A percentile compares a stretch with the other conserved stretches of the same genome.
Evolutionary conservation across 176 grass and related monocot genomes (phyloP).

Genomic region (Eleusine coracana): DNA sequence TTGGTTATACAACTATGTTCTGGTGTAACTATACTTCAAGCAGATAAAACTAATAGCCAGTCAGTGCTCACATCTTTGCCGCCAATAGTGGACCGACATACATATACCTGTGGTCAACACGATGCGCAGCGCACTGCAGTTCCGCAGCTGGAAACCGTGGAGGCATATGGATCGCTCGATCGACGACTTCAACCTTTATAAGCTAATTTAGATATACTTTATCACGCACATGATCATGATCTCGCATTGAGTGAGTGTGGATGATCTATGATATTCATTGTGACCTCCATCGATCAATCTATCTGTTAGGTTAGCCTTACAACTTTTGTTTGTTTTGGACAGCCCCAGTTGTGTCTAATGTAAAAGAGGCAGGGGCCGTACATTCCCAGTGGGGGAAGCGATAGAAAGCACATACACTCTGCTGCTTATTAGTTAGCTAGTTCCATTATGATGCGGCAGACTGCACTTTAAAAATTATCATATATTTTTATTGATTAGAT

Average conservation of each 20-base stretch:
- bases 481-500: too few species aligned
- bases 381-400: slow-evolving; percentile 8
- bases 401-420: not conserved
- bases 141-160: too few species aligned
- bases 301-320: slow-evolving; percentile 38
- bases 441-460: not conserved
- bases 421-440: not conserved
- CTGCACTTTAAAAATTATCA: too few species aligned
- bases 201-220: not conserved
- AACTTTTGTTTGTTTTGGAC: slow-evolving; percentile 23
- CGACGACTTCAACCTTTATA: not conserved
- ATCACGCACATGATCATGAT: not conserved
- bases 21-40: too few species aligned
- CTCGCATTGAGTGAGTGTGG: not conserved
- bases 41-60: too few species aligned
- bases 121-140: not conserved
- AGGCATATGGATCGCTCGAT: not conserved
- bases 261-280: slow-evolving; percentile 1
- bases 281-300: slow-evolving; percentile 6
- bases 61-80: too few species aligned
- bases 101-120: too few species aligned
- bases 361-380: not conserved
- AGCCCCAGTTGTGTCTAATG: not conserved
- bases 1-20: too few species aligned
- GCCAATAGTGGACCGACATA: too few species aligned